Evolutionary conservation across 192 early-diverging fungal species (phyloP).

Genomic region (Umbelopsis sp.): DNA sequence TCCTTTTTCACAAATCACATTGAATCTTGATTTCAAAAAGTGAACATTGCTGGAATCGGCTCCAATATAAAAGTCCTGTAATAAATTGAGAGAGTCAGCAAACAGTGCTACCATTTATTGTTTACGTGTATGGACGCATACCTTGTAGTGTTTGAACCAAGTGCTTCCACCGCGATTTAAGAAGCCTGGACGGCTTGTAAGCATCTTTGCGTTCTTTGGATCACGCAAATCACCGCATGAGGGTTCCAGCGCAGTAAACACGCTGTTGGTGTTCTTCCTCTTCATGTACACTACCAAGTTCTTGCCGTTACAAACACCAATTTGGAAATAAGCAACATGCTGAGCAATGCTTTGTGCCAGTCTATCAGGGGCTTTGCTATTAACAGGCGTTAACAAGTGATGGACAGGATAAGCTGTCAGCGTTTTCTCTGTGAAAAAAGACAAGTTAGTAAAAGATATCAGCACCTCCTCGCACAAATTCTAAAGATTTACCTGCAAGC

Average conservation of each 20-base stretch:
- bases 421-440: conserved; percentile 67
- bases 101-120: conserved; percentile 3
- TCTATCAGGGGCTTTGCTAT: conserved; percentile 51
- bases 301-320: conserved; percentile 33
- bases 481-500: conserved; percentile 61
- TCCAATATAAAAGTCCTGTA: conserved; percentile 93
- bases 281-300: conserved; percentile 36
- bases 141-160: conserved; percentile 39
- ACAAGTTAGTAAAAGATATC: neutral
- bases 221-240: conserved; percentile 32
- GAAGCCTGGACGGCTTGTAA: conserved; percentile 23
- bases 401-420: conserved; percentile 78
- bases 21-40: conserved; percentile 84
- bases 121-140: conserved; percentile 21
- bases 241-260: conserved; percentile 34
- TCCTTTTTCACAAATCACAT: conserved; percentile 89
- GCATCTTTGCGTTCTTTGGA: conserved; percentile 27
- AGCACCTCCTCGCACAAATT: neutral
- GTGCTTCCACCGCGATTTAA: conserved; percentile 21
- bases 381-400: conserved; percentile 64
- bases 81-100: conserved; percentile 9
- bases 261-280: conserved; percentile 24
- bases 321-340: conserved; percentile 34
- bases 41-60: conserved; percentile 86
- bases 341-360: conserved; percentile 27